Percentiles rank a stretch among this genome's conserved stretches.
These are phyloP conservation scores for Naganishia onofrii DNA, from an alignment of 768 basidiomycete genomes.

Conservation along the genomic window DNA sequence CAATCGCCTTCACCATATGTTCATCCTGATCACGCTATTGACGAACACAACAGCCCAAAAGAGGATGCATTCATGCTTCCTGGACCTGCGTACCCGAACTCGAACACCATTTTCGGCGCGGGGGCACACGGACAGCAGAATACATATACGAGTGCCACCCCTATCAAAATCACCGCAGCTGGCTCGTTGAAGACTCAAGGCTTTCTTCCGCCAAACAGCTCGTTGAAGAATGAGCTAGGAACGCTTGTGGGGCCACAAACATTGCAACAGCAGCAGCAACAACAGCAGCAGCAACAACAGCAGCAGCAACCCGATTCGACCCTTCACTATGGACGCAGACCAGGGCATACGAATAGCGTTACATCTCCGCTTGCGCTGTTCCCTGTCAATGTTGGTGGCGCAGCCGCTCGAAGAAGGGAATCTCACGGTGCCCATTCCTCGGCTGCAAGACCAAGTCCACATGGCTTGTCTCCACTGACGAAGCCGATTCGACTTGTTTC, in stretches of 20 bases:
- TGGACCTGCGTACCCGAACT: conserved; percentile 45
- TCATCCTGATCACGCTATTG: not conserved
- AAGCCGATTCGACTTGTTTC: conserved; percentile 16
- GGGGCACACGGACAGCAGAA: not conserved
- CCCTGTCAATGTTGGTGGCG: conserved; percentile 31
- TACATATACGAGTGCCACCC: conserved; percentile 37
- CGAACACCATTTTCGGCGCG: not conserved
- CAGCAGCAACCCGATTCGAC: conserved; percentile 43
- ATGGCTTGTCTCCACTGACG: conserved; percentile 24
- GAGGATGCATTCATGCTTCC: conserved; percentile 48
- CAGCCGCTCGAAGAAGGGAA: not conserved
- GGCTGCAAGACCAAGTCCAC: not conserved
- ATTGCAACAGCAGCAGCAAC: conserved; percentile 23
- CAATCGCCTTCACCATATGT: conserved; percentile 30
- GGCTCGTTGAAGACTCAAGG: conserved; percentile 20
- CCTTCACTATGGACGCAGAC: conserved; percentile 49
- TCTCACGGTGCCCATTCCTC: conserved; percentile 9
- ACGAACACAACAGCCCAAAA: conserved; percentile 24
- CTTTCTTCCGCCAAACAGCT: conserved; percentile 2
- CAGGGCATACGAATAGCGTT: conserved; percentile 44
- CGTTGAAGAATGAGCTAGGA: conserved; percentile 23
- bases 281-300: conserved; percentile 9
- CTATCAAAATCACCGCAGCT: conserved; percentile 44
- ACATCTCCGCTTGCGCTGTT: conserved; percentile 48
- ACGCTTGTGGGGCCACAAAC: conserved; percentile 28